These are phyloP conservation scores for Coniella lustricola DNA, from an alignment of 2,329 filamentous ascomycete genomes.

Conservation along the genomic window DNA sequence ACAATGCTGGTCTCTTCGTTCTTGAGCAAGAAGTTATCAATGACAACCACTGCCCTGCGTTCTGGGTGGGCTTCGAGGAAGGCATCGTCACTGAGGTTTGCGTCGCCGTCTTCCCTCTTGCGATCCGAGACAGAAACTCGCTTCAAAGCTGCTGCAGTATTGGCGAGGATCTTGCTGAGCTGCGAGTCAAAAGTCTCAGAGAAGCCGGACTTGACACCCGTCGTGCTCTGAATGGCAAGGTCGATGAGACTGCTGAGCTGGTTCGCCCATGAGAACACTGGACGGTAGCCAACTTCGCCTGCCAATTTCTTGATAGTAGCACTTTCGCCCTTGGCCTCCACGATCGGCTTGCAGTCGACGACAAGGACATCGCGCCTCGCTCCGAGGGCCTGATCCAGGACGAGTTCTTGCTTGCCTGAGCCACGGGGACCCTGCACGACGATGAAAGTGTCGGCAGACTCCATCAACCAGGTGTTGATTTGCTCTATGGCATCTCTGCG, in stretches of 20 bases:
- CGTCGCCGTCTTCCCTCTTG: slow-evolving; percentile 67
- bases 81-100: slow-evolving; percentile 68
- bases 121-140: slow-evolving; percentile 65
- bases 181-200: slow-evolving; percentile 89
- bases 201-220: slow-evolving; percentile 89
- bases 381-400: slow-evolving; percentile 76
- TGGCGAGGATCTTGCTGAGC: slow-evolving; percentile 81
- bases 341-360: slow-evolving; percentile 88
- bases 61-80: slow-evolving; percentile 89
- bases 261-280: slow-evolving; percentile 95
- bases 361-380: slow-evolving; percentile 70
- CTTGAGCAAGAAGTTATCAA: slow-evolving; percentile 88
- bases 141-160: slow-evolving; percentile 71
- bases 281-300: slow-evolving; percentile 77
- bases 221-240: slow-evolving; percentile 86
- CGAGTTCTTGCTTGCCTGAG: slow-evolving; percentile 82
- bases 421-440: slow-evolving; percentile 89
- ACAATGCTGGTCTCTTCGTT: slow-evolving; percentile 58
- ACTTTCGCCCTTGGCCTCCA: slow-evolving; percentile 82
- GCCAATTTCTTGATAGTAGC: slow-evolving; percentile 79
- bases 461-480: slow-evolving; percentile 77
- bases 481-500: slow-evolving; percentile 75
- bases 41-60: slow-evolving; percentile 71
- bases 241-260: slow-evolving; percentile 89
- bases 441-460: slow-evolving; percentile 86